Base-by-base conservation (phyloP, 768 basidiomycete species). In the Collybia nuda region DNA sequence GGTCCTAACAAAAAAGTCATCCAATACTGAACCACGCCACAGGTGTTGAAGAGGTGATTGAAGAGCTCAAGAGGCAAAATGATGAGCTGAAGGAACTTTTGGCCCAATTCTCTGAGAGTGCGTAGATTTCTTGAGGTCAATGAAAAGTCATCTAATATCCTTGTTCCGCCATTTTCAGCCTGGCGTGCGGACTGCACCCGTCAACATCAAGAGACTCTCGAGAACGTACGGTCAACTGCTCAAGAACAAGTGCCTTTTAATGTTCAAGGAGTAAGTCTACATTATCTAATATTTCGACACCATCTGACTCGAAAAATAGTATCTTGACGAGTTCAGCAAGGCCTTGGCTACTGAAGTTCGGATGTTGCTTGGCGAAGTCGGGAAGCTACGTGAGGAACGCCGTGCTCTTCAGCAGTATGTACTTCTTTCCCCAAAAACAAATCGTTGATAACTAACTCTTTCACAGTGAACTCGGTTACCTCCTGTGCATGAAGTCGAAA, bases 251-350 rank as follows among this genome's bases (percentile, higher is more conserved):
- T 93, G 14, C 84, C 85, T 12, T 93, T 86, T 74, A 93, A 93
- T 56, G 85, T 93, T 11, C 85, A 90, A 75, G 81, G 81, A 22
- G 90, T 92, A 70, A 45, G 85, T n/a, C 44, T 39, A 24, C 15
- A 12, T 43, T 28, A 6, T 15, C 19, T n/a, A 14, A 12, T 17
- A 24, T 7, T 36, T 36, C 7, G 5, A 21, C 21, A 52, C 17
- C 29, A 48, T 5, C 36, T 57, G 19, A 53, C 8, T 18, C 55
- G 32, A 14, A 43, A 28, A 37, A 15, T 40, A 90, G 87, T 93
- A 93, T 63, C 77, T 93, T 12, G 87, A 93, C 53, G 89, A 93
- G 50, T 93, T 93, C 69, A 92, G 89, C 66, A 88, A 84, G 64
- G 86, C 91, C 1, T 69, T 93, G 40, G 89, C 91, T 2, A 75